Percentiles rank a stretch among this genome's conserved stretches.
phyloP scores from a whole-genome alignment of 163 green algal species.

The Chloroidium sp. region DNA sequence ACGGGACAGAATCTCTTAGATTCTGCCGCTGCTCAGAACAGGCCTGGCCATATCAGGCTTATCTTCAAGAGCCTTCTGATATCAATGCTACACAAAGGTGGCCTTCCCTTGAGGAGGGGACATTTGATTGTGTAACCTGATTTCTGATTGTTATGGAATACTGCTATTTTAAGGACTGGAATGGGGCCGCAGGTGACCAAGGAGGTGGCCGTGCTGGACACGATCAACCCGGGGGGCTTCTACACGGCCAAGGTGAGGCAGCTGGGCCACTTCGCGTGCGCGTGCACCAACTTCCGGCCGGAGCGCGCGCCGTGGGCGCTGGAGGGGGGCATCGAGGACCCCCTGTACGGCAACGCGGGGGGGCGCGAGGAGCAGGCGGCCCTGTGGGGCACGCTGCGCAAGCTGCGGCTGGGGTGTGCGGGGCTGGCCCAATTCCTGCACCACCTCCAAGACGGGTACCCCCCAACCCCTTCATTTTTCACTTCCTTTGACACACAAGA shows the following conservation, averaged over 20 bases:
- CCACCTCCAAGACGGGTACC: conserved; percentile 20
- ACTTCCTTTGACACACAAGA: no score
- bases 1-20: no score
- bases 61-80: no score
- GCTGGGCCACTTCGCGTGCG: conserved; percentile 20
- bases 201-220: conserved; percentile 34
- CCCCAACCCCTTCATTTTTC: no score
- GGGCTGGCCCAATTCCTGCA: conserved; percentile 32
- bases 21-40: no score
- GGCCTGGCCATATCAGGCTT: no score
- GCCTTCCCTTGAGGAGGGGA: no score
- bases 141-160: no score
- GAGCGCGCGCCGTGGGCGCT: background rate
- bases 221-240: conserved; percentile 33
- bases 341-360: conserved; percentile 20
- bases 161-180: background rate
- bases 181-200: conserved; percentile 18
- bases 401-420: conserved; percentile 21
- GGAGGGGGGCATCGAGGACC: conserved; percentile 25
- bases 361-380: conserved; percentile 4
- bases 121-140: no score
- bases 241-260: conserved; percentile 21
- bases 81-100: no score
- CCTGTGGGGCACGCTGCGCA: conserved; percentile 11
- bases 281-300: background rate